phyloP scores from a whole-genome alignment of 805 yeast genomes.

The Schwanniomyces vanrijiae region DNA sequence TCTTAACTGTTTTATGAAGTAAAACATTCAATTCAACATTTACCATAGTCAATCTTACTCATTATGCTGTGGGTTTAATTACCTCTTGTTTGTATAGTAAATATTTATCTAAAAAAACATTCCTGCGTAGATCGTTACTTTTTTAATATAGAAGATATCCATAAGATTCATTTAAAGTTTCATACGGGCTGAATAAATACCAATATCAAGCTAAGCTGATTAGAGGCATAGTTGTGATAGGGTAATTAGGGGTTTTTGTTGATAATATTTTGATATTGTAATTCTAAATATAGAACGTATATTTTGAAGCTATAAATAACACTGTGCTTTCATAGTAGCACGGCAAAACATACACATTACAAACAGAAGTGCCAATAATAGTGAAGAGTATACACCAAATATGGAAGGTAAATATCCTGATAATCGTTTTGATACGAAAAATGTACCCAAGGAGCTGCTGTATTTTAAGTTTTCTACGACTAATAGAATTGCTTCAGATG shows the following conservation, averaged over 20 bases:
- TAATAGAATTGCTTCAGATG: conserved; percentile 20
- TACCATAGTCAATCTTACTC: neutral
- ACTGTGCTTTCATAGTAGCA: neutral
- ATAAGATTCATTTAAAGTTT: neutral
- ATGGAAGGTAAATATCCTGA: neutral
- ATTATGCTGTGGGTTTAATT: neutral
- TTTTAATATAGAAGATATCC: neutral
- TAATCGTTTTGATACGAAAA: neutral
- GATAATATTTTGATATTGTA: neutral
- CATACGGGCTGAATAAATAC: neutral
- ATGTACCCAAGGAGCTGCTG: neutral
- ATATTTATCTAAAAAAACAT: neutral
- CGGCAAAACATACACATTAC: neutral
- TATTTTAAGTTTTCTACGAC: neutral
- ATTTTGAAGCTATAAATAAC: neutral
- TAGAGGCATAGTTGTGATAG: too few relatives aligned
- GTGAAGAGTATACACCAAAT: neutral
- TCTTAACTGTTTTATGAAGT: conserved; percentile 16
- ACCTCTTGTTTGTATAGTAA: neutral
- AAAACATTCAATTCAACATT: conserved; percentile 12
- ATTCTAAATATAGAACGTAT: neutral
- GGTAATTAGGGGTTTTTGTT: neutral
- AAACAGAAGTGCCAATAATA: neutral
- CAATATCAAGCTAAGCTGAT: too few relatives aligned
- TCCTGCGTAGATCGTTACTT: neutral